Base-by-base conservation (phyloP, 1,284 basidiomycete species). In the Malassezia caprae region DNA sequence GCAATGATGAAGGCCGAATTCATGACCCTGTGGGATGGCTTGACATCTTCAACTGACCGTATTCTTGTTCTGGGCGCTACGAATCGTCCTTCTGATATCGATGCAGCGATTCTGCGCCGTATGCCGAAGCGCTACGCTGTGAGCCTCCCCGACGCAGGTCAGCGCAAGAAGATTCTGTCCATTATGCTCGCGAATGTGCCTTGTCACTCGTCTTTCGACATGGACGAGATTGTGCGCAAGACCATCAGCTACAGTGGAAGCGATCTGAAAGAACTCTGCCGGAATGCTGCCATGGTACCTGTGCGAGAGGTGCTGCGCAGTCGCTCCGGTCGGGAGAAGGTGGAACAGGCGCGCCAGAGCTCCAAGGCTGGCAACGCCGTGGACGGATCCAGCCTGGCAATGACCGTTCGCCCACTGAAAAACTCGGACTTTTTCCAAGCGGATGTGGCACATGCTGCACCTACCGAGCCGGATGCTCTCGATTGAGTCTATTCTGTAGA, bases 1-100 rank as follows among this genome's bases (percentile, higher is more conserved):
- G 89, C 86, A 5, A 96, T 96, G 90, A 94, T 98, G 84, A 98
- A 99, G 78, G 93, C 93, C 1, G 93, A 99, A 73, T 98, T 98
- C 75, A 96, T 98, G 91, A 94, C 90, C 84, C 79, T 96, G 32
- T 98, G 94, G 94, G 94, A 99, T 74, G 94, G 94, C 3, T 79
- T 98, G n/a, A 82, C 85, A 1, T 90, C 89, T 0, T 84, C 83
- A 3, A 81, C 77, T 13, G 78, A 81, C 47, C 82, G 90, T 21
- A 93, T 99, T 67, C 77, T 98, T 60, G 88, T 99, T 4, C 82
- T 98, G 2, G 93, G 93, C 27, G 93, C 91, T 0, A 96, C 93
- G 6, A 98, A 99, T 76, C 80, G 94, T 59, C 91, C 91, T 12
- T 83, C 83, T 65, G 93, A 96, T 69, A 98, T 99, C 54, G 94